Evolutionary conservation across 176 grass and related monocot genomes (phyloP), one percentile per base, ranked within the genome.

Genomic region (Ampelocalamus luodianensis): DNA sequence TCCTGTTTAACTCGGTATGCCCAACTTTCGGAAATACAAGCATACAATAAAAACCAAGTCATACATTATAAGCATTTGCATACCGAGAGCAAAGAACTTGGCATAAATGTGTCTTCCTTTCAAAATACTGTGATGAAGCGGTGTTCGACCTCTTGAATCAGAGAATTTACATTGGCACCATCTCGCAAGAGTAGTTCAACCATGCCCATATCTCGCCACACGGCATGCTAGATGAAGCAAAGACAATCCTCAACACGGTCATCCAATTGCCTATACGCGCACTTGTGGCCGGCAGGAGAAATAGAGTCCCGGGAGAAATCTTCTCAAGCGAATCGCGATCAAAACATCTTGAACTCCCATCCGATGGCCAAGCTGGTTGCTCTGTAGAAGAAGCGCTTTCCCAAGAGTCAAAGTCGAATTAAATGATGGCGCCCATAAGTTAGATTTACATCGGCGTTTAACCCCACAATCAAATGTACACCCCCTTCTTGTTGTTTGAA

Each of bases 111-210:
- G 87, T 32, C 90, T 80, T 44, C 88, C 93, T 90, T 94, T 96
- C 79, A 96, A 79, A 74, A 99, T 89, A 63, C 91, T 94, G 83
- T 96, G 97, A 78, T 99, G 97, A 87, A 99, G 97, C 14, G 97
- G 93, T 1, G 91, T 90, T 24, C 88, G 74, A 1, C 91, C 88
- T 72, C 84, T 93, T 6, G 62, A 82, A 87, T 99, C 93, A 11
- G 69, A 58, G 88, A 82, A 82, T 99, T 99, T 56, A 92, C 71
- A 76, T 87, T 91, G 34, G 97, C 93, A 4, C 97, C 93, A 68
- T 99, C 96, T 72, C 96, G 97, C 88, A 99, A 61, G 44, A 99
- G 91, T 39, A 99, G 91, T 67, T 99, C 97, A 87, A 96, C 88
- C 97, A 99, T 96, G 12, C 97, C 93, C 40, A 99, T 77, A 68